Conservation (phyloP, 1,284 basidiomycete species). For the Apiotrichum montevideense region DNA sequence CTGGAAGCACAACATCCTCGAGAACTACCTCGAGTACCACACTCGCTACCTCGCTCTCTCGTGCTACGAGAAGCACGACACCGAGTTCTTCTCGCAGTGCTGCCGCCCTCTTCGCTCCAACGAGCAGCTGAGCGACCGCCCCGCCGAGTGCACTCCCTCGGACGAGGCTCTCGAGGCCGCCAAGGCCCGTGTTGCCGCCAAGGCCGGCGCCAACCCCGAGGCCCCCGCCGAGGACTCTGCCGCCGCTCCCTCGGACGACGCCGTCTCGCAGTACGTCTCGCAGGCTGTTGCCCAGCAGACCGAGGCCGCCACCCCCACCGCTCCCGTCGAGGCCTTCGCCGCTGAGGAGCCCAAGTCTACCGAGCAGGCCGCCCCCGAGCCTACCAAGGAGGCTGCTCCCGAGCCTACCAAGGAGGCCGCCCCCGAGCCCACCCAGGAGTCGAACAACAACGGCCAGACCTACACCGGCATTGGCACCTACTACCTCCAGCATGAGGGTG, state of each 20-base stretch:
- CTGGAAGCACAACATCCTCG: conserved; percentile 39
- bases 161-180: conserved; percentile 25
- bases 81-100: conserved; percentile 58
- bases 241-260: conserved; percentile 19
- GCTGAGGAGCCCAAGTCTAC: conserved; percentile 3
- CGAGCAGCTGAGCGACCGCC: conserved; percentile 53
- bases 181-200: conserved; percentile 16
- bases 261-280: conserved; percentile 16
- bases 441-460: not conserved
- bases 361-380: conserved; percentile 13
- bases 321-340: conserved; percentile 8
- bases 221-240: conserved; percentile 24
- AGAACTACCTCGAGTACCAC: conserved; percentile 62
- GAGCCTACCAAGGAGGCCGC: not conserved
- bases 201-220: conserved; percentile 15
- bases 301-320: conserved; percentile 8
- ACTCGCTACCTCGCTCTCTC: conserved; percentile 57
- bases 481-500: conserved; percentile 60
- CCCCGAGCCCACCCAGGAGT: not conserved
- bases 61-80: conserved; percentile 56
- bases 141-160: conserved; percentile 54
- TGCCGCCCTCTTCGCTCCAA: conserved; percentile 54
- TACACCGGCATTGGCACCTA: conserved; percentile 54
- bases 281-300: conserved; percentile 7
- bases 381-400: conserved; percentile 16